Evolutionary conservation across 1,284 basidiomycete genomes (phyloP), one percentile per base, ranked within the genome.

Genomic region (Serendipita sp.): DNA sequence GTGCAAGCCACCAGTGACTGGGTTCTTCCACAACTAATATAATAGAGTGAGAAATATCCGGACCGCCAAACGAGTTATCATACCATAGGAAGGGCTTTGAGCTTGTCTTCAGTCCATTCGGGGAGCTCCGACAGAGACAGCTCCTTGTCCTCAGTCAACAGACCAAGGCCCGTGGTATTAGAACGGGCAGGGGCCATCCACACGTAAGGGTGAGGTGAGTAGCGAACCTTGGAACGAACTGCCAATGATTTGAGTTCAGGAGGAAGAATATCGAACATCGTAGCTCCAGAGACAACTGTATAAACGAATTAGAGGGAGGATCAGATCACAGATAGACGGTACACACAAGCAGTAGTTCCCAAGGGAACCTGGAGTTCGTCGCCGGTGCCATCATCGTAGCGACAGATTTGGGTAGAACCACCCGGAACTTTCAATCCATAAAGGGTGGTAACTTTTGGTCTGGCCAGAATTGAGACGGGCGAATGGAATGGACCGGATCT

Each of bases 321-420:
- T 8, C 22, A 41, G 6, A 30, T 30, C 22, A 26, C 8, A 43
- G 42, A 62, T 26, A 34, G 5, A 38, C 30, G 38, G 61, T 38
- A 26, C 13, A 85, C 80, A 73, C 88, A 94, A 8, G 85, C 90
- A 0, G 93, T 96, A 0, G 89, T 91, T 1, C 91, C 92, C 3
- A 93, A 78, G 1, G 93, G 90, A 0, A 95, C 90, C 5, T 78
- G 70, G 1, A 94, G 75, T 73, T 87, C 85, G 66, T 95, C 91
- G 0, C 85, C 87, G 0, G 90, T 88, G 1, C 89, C 91, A 72
- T 95, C 93, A 70, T 95, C 93, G 72, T 96, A 95, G 60, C 88
- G 75, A 63, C 85, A 82, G 1, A 77, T 78, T 77, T 94, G 92
- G 17, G 67, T 70, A 2, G 75, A 71, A 1, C 91, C 92, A 35